These are phyloP conservation scores for Myriosclerotinia curreyana DNA, from an alignment of 2,329 filamentous ascomycete species.

Conservation along the genomic window DNA sequence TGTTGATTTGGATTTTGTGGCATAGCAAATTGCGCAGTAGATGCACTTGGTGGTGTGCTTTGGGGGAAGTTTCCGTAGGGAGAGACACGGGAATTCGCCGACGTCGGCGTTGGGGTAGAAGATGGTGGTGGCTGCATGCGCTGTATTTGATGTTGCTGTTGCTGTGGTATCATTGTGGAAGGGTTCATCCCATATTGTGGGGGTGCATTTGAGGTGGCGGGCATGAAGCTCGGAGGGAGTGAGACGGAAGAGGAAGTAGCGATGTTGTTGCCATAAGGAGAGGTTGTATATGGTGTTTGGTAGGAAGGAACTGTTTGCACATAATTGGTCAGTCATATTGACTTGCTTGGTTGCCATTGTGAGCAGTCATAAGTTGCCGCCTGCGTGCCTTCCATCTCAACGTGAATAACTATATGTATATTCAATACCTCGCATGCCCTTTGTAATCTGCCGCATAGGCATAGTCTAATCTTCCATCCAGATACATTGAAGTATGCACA, in stretches of 20 bases:
- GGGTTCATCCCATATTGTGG: slow-evolving; percentile 35
- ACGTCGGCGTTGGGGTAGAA: slow-evolving; percentile 35
- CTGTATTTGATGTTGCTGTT: slow-evolving; percentile 32
- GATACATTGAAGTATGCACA: slow-evolving; percentile 6
- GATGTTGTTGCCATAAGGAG: slow-evolving; percentile 49
- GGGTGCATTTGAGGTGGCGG: slow-evolving; percentile 48
- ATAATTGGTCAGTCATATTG: slow-evolving; percentile 33
- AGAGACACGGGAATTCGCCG: slow-evolving; percentile 31
- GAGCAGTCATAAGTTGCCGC: slow-evolving; percentile 20
- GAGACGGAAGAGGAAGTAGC: slow-evolving; percentile 41
- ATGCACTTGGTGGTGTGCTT: slow-evolving; percentile 36
- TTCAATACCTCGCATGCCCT: slow-evolving; percentile 9
- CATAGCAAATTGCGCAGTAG: slow-evolving; percentile 43
- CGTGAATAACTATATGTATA: slow-evolving; percentile 1
- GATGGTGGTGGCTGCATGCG: slow-evolving; percentile 38
- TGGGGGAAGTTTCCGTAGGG: slow-evolving; percentile 34
- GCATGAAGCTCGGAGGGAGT: slow-evolving; percentile 57
- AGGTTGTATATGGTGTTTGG: slow-evolving; percentile 56
- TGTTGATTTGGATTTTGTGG: slow-evolving; percentile 40
- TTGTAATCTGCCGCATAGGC: not conserved
- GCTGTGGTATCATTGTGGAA: slow-evolving; percentile 52
- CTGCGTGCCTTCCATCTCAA: slow-evolving; percentile 10
- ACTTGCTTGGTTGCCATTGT: slow-evolving; percentile 26
- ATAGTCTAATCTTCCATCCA: not conserved
- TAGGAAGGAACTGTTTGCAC: slow-evolving; percentile 50